Percentiles rank a stretch among this genome's conserved stretches.
phyloP scores from a whole-genome alignment of 148 eudicot genomes.

The Rhododendron vialii region DNA sequence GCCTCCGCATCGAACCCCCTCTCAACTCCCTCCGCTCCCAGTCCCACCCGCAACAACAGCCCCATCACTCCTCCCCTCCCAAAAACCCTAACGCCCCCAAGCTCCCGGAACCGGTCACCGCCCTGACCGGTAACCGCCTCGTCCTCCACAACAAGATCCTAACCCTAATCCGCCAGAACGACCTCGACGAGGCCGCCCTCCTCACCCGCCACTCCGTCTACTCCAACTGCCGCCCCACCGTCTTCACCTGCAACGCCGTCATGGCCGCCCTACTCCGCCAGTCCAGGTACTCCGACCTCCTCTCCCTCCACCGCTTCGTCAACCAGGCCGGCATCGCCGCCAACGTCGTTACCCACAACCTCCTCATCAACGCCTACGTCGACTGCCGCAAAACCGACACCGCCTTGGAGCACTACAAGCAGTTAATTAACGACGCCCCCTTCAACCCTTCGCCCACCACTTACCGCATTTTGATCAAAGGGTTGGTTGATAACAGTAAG shows the following conservation, averaged over 20 bases:
- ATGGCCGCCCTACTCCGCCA: slow-evolving; percentile 69
- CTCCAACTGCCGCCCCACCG: slow-evolving; percentile 84
- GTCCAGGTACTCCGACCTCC: slow-evolving; percentile 57
- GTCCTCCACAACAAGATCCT: slow-evolving; percentile 69
- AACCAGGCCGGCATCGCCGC: slow-evolving; percentile 83
- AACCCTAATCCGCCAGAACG: slow-evolving; percentile 71
- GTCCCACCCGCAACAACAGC: slow-evolving; percentile 22
- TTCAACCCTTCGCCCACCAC: slow-evolving; percentile 69
- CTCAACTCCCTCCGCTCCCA: slow-evolving; percentile 41
- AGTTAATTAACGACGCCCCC: slow-evolving; percentile 74
- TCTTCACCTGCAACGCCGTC: slow-evolving; percentile 85
- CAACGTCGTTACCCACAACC: slow-evolving; percentile 66
- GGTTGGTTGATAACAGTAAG: slow-evolving; percentile 64
- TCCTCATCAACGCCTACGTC: slow-evolving; percentile 57
- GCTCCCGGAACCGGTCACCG: slow-evolving; percentile 66
- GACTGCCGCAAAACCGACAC: slow-evolving; percentile 77
- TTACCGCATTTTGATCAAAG: slow-evolving; percentile 61
- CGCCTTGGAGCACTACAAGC: slow-evolving; percentile 76
- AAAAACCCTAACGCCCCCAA: slow-evolving; percentile 66
- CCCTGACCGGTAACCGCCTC: slow-evolving; percentile 72
- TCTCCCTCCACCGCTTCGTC: slow-evolving; percentile 80
- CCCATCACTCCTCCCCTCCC: slow-evolving; percentile 14
- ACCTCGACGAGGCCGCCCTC: slow-evolving; percentile 83
- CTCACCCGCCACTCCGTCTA: slow-evolving; percentile 84
- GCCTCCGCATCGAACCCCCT: slow-evolving; percentile 85